A percentile compares a stretch with the other conserved stretches of the same genome.
Evolutionary conservation across 2,329 filamentous ascomycete genomes (phyloP).

Genomic region (Beauveria varroae): DNA sequence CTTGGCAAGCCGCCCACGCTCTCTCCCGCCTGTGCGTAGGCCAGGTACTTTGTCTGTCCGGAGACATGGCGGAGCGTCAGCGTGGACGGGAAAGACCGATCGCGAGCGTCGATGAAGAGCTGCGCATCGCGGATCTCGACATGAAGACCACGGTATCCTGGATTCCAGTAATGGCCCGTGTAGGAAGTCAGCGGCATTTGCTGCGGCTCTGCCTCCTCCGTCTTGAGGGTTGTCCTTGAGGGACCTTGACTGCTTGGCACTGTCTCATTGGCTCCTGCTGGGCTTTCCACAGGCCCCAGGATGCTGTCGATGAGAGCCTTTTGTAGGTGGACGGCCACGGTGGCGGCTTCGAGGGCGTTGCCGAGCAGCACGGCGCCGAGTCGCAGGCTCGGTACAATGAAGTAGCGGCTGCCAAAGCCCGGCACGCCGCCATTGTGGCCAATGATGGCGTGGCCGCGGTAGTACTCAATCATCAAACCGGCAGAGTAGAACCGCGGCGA

Average conservation of each 20-base stretch:
- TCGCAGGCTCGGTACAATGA: slow-evolving; percentile 5
- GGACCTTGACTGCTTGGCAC: too few species aligned
- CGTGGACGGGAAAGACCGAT: neutral
- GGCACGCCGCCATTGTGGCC: slow-evolving; percentile 8
- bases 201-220: neutral
- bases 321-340: neutral
- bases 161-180: slow-evolving; percentile 4
- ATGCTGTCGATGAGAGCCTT: neutral
- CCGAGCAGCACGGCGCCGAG: slow-evolving; percentile 7
- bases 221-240: neutral
- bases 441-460: slow-evolving; percentile 7
- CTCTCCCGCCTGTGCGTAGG: neutral
- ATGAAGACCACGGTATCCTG: neutral
- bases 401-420: slow-evolving; percentile 5
- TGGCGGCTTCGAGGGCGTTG: neutral
- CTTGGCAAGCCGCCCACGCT: neutral
- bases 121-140: slow-evolving; percentile 1
- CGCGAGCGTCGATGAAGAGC: slow-evolving; percentile 6
- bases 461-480: slow-evolving; percentile 2
- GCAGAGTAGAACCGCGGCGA: slow-evolving; percentile 7
- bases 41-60: slow-evolving; percentile 2
- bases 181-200: slow-evolving; percentile 1
- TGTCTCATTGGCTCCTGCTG: neutral
- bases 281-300: neutral
- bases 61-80: slow-evolving; percentile 1